Conservation (phyloP, 1,284 basidiomycete species). For the Malassezia nana region DNA sequence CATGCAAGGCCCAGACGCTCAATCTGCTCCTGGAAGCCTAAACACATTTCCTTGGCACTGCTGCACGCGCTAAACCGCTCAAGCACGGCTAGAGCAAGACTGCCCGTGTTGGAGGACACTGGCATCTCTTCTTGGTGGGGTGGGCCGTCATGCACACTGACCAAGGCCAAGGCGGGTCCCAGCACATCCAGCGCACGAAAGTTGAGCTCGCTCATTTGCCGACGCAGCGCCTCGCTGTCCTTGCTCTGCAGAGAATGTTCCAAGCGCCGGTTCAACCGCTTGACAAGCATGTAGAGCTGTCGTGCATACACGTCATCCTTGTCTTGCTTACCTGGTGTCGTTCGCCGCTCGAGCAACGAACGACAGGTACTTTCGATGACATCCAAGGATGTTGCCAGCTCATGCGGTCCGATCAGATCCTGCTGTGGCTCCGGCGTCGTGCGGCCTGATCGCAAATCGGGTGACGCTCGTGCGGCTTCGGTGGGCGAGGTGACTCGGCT, state of each 20-base stretch:
- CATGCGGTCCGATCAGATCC: conserved; percentile 1
- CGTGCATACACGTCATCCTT: neutral
- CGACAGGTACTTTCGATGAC: conserved; percentile 11
- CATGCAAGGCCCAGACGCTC: conserved; percentile 8
- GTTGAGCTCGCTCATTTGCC: conserved; percentile 8
- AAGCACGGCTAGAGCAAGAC: conserved; percentile 11
- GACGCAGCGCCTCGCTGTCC: conserved; percentile 5
- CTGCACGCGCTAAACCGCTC: conserved; percentile 9
- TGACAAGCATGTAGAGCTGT: conserved; percentile 5
- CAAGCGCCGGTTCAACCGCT: conserved; percentile 3
- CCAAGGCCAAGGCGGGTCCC: conserved; percentile 10
- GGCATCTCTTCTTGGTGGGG: neutral
- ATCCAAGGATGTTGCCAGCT: conserved; percentile 9
- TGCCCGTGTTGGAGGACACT: conserved; percentile 3
- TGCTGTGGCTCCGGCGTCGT: neutral
- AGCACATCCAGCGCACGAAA: conserved; percentile 14
- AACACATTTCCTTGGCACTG: conserved; percentile 18
- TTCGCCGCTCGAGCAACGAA: conserved; percentile 2
- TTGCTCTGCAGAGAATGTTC: neutral
- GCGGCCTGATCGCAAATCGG: neutral
- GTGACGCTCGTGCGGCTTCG: neutral
- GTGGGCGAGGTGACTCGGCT: neutral
- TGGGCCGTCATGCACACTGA: neutral
- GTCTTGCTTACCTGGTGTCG: neutral
- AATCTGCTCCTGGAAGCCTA: conserved; percentile 18